These are phyloP conservation scores for Tardiomyces depauwii DNA, from an alignment of 1,139 yeast species.

Conservation along the genomic window DNA sequence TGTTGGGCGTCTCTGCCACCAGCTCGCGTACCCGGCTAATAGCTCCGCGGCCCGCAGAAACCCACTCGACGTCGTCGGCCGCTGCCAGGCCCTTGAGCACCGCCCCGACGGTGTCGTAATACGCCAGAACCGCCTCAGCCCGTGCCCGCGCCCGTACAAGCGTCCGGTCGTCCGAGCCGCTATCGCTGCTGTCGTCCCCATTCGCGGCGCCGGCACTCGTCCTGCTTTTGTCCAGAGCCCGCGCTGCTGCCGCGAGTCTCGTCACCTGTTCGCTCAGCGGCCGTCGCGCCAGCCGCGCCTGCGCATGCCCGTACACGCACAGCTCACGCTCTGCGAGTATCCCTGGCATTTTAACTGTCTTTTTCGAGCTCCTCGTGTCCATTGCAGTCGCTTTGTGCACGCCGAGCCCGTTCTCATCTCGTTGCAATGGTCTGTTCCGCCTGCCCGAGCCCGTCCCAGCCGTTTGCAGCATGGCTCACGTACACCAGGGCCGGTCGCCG, in stretches of 20 bases:
- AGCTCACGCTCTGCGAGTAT: too few relatives aligned
- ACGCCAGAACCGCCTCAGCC: neutral
- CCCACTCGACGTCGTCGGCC: constrained; percentile 32
- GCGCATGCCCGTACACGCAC: too few relatives aligned
- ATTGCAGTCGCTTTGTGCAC: too few relatives aligned
- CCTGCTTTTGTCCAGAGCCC: neutral
- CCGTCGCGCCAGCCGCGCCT: neutral
- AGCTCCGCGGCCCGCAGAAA: constrained; percentile 36
- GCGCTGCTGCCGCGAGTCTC: neutral
- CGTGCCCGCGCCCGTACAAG: neutral
- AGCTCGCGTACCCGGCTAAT: constrained; percentile 27
- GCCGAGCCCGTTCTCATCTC: too few relatives aligned
- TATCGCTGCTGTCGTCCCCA: neutral
- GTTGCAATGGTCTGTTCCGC: too few relatives aligned
- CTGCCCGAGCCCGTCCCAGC: too few relatives aligned
- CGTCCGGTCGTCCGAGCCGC: neutral
- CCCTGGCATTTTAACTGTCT: too few relatives aligned
- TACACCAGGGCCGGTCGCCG: too few relatives aligned
- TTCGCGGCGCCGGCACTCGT: neutral
- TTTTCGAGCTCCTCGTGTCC: too few relatives aligned
- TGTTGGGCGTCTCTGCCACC: neutral
- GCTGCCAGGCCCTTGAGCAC: constrained; percentile 7
- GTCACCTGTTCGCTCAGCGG: neutral
- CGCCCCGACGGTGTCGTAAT: neutral
- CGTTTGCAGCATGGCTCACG: too few relatives aligned